These are phyloP conservation scores for Solanum peruvianum DNA, from an alignment of 257 asterid genomes.

Conservation along the genomic window DNA sequence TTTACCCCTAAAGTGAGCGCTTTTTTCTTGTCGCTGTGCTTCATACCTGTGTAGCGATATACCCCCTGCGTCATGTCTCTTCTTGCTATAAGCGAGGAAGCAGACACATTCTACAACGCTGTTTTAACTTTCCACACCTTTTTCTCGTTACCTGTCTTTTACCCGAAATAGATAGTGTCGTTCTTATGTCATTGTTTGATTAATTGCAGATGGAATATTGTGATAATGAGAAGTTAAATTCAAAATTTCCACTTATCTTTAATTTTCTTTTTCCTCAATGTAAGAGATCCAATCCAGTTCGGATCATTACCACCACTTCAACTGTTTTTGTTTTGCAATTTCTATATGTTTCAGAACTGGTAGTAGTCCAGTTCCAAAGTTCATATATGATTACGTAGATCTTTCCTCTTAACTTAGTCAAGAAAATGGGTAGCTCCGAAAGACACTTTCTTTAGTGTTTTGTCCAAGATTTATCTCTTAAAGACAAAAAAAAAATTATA, in stretches of 20 bases:
- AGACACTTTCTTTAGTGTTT: background rate
- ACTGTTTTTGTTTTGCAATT: background rate
- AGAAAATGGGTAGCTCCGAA: background rate
- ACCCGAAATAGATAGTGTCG: background rate
- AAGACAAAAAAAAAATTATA: background rate
- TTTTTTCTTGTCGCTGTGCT: background rate
- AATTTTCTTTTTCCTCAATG: background rate
- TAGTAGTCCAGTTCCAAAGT: background rate
- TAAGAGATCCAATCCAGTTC: background rate
- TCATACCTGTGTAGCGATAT: background rate
- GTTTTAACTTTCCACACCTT: background rate
- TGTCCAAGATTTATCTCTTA: background rate
- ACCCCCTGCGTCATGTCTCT: background rate
- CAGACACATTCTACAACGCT: background rate
- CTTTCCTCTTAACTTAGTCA: background rate
- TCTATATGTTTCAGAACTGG: background rate
- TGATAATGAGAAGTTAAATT: background rate
- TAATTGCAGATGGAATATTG: background rate
- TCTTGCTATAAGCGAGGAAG: background rate
- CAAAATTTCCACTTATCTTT: background rate
- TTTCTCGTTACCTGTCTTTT: background rate
- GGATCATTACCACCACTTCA: background rate
- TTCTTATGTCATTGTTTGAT: background rate
- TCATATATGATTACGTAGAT: background rate
- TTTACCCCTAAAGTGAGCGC: background rate